phyloP scores from a whole-genome alignment of 768 basidiomycete species.

The Ephemerocybe angulata region DNA sequence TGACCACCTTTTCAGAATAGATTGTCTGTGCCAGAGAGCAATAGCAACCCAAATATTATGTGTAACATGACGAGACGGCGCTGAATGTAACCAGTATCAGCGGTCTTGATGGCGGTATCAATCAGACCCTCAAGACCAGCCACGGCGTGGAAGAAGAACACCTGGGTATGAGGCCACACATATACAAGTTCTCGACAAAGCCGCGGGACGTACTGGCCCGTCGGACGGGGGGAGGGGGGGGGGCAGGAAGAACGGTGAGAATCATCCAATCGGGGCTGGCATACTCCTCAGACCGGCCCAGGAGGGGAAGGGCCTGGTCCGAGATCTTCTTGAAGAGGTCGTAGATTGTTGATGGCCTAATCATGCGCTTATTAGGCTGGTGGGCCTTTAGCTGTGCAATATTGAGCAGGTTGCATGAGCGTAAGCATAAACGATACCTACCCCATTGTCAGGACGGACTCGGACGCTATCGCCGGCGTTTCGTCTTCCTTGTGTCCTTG shows the following conservation, averaged over 20 bases:
- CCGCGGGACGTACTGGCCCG: conserved; percentile 97
- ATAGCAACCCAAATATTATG: no score
- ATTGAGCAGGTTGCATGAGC: conserved; percentile 14
- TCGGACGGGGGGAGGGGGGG: conserved; percentile 95
- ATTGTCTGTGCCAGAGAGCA: no score
- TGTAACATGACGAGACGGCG: conserved; percentile 95
- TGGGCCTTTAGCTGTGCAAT: conserved; percentile 67
- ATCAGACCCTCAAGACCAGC: conserved; percentile 98
- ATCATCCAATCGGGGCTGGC: conserved; percentile 99
- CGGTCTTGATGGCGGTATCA: conserved; percentile 99
- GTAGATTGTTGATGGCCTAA: conserved; percentile 87
- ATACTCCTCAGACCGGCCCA: conserved; percentile 93
- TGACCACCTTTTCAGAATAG: no score
- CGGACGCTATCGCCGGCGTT: no score
- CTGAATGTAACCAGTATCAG: conserved; percentile 99
- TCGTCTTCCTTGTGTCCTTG: no score
- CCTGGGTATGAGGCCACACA: conserved; percentile 93
- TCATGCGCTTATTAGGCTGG: conserved; percentile 77
- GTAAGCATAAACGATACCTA: conserved; percentile 35
- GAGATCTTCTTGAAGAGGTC: conserved; percentile 95
- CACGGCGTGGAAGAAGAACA: conserved; percentile 99
- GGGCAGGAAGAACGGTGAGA: conserved; percentile 93
- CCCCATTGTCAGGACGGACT: no score
- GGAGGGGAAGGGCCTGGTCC: conserved; percentile 77
- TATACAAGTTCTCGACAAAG: conserved; percentile 98